Conservation (phyloP, 2,329 filamentous ascomycete species). For the Botrytis byssoidea region DNA sequence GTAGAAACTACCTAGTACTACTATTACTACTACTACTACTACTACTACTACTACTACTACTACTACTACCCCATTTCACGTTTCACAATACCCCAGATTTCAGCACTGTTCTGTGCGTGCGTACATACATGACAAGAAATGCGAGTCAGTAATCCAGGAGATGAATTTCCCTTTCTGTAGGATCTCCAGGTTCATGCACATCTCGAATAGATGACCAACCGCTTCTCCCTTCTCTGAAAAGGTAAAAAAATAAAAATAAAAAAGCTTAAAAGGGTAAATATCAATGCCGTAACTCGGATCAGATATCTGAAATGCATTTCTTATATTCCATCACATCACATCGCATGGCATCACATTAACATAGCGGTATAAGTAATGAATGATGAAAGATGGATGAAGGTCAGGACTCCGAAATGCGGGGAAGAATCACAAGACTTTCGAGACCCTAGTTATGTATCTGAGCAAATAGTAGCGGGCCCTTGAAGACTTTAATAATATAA, state of each 20-base stretch:
- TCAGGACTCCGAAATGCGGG: background rate
- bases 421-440: constrained; percentile 6
- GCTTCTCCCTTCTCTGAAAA: background rate
- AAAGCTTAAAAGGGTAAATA: background rate
- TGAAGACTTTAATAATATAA: background rate
- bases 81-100: constrained; percentile 10
- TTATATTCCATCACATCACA: constrained; percentile 6
- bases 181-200: constrained; percentile 1
- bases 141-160: constrained; percentile 15
- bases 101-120: background rate
- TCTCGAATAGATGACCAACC: background rate
- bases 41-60: too few relatives aligned
- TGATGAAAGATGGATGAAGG: background rate
- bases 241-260: too few relatives aligned
- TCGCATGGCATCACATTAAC: background rate
- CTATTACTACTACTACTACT: too few relatives aligned
- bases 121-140: background rate
- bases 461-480: background rate
- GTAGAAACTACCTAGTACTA: background rate
- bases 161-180: background rate
- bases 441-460: background rate
- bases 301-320: background rate
- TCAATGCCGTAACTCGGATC: background rate
- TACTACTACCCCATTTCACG: background rate
- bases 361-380: background rate